Conservation (phyloP, 805 yeast species). For the Blastobotrys muscicola region DNA sequence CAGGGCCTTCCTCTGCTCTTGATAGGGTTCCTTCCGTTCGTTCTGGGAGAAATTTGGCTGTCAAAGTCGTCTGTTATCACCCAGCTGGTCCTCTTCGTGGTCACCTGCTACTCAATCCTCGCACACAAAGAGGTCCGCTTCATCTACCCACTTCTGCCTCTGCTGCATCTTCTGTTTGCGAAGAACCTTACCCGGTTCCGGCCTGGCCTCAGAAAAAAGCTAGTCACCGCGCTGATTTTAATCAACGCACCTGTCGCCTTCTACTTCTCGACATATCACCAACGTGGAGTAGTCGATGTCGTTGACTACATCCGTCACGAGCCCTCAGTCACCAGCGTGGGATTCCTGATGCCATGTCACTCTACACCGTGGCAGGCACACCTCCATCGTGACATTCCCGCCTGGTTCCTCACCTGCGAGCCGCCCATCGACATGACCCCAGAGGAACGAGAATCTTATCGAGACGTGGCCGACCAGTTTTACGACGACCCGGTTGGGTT, state of each 20-base stretch:
- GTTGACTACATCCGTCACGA: constrained; percentile 41
- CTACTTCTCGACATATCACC: constrained; percentile 62
- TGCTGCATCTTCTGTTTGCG: constrained; percentile 47
- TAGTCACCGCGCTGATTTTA: constrained; percentile 17
- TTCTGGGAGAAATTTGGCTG: constrained; percentile 35
- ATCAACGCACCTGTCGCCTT: constrained; percentile 37
- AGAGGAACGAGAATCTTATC: constrained; percentile 38
- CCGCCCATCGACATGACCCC: constrained; percentile 55
- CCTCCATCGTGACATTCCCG: constrained; percentile 48
- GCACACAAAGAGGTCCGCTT: constrained; percentile 89
- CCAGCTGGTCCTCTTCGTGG: constrained; percentile 32
- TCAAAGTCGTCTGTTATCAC: constrained; percentile 20
- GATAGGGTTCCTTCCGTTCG: constrained; percentile 56
- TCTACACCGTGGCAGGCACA: constrained; percentile 93
- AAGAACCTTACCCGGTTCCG: constrained; percentile 25
- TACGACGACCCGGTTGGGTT: constrained; percentile 59
- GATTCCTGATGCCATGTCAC: constrained; percentile 92
- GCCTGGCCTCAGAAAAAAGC: constrained; percentile 3
- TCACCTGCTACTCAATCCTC: constrained; percentile 52
- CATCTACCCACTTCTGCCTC: constrained; percentile 75
- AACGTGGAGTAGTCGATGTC: constrained; percentile 74
- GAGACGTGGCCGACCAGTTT: constrained; percentile 82
- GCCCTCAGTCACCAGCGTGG: constrained; percentile 42
- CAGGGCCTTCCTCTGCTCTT: constrained; percentile 78
- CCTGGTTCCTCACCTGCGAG: constrained; percentile 84